Percentiles rank a stretch among this genome's conserved stretches.
These are phyloP conservation scores for Teratosphaeriaceae sp. DNA, from an alignment of 2,329 filamentous ascomycete genomes.

Conservation along the genomic window DNA sequence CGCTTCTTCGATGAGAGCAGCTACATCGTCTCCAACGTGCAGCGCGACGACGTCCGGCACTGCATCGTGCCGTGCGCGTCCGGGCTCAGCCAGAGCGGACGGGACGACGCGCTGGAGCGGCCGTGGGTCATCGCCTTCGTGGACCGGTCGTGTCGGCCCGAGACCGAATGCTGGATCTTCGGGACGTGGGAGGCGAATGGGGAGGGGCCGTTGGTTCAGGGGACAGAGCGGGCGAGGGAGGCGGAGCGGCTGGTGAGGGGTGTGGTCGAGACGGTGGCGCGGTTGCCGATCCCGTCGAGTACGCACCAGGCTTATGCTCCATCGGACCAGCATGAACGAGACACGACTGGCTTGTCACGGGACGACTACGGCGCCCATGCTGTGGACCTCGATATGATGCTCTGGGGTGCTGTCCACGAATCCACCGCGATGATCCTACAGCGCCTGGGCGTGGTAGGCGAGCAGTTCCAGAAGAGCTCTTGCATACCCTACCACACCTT, in stretches of 20 bases:
- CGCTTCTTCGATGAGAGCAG: constrained; percentile 33
- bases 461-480: constrained; percentile 11
- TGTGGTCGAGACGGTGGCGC: constrained; percentile 13
- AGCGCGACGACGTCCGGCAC: neutral
- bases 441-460: constrained; percentile 15
- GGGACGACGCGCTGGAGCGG: neutral
- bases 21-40: constrained; percentile 34
- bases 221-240: neutral
- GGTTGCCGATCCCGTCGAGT: constrained; percentile 3
- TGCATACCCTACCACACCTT: constrained; percentile 22
- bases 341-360: constrained; percentile 12
- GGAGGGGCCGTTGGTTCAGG: neutral
- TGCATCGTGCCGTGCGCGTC: neutral
- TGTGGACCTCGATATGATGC: constrained; percentile 15
- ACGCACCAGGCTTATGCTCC: constrained; percentile 11
- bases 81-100: neutral
- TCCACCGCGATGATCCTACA: constrained; percentile 17
- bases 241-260: constrained; percentile 1
- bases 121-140: constrained; percentile 52
- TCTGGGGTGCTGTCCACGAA: constrained; percentile 27
- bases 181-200: constrained; percentile 22
- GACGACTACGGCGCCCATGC: constrained; percentile 17
- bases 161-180: constrained; percentile 62
- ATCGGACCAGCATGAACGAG: neutral
- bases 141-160: constrained; percentile 53